phyloP scores from a whole-genome alignment of 345 rosid species.

The Pseudoturritis turrita region DNA sequence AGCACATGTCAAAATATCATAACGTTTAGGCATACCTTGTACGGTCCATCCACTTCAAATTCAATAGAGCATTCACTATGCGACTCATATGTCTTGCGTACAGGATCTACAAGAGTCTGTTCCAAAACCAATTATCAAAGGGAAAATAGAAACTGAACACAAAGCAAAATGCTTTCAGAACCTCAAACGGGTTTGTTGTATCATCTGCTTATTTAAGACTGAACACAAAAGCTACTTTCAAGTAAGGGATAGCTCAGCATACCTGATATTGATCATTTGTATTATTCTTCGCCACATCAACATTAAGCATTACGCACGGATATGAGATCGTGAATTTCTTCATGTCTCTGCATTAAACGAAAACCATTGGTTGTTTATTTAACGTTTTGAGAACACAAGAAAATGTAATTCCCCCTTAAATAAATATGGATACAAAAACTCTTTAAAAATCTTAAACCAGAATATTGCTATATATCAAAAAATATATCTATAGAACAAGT shows the following conservation, averaged over 20 bases:
- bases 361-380: conserved; percentile 23
- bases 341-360: conserved; percentile 53
- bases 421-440: background rate
- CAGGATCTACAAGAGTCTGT: conserved; percentile 79
- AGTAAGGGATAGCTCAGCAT: conserved; percentile 2
- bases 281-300: conserved; percentile 86
- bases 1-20: conserved; percentile 11
- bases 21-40: conserved; percentile 62
- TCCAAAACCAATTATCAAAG: conserved; percentile 18
- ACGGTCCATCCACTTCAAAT: conserved; percentile 99
- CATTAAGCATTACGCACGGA: conserved; percentile 98
- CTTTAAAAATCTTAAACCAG: background rate
- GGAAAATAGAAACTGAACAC: conserved; percentile 12
- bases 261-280: conserved; percentile 99
- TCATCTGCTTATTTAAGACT: background rate
- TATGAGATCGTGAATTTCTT: conserved; percentile 87
- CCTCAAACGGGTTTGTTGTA: background rate
- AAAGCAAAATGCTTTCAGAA: conserved; percentile 19
- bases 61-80: conserved; percentile 98
- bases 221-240: background rate
- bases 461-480: background rate
- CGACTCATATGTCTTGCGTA: conserved; percentile 65
- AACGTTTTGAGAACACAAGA: conserved; percentile 3
- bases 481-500: background rate
- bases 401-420: conserved; percentile 8